Base-by-base conservation (phyloP, 2,329 filamentous ascomycete genomes). In the Ophiostoma australiae region DNA sequence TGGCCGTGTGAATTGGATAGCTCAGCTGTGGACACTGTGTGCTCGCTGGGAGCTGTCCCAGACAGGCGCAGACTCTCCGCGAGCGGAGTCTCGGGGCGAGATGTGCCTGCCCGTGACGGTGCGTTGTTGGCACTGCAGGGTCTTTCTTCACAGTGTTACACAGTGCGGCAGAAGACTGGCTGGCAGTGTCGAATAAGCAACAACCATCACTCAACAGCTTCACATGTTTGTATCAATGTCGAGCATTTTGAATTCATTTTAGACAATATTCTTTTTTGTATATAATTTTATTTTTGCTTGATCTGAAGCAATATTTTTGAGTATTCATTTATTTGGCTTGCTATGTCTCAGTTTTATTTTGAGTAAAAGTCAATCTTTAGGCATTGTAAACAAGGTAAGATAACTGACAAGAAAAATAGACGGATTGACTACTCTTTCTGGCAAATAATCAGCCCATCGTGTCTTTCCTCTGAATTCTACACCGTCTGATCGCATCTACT, bases 81-180 rank as follows among this genome's bases (percentile, higher is more conserved):
- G 70, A 41, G 39, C 71, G 71, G 71, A 72, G 71, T 35, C 39
- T 72, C 71, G 71, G 71, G 70, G 68, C 37, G n/a, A 72, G 52
- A 63, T 68, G 71, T 41, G 31, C 68, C 63, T 63, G 44, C 52
- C 63, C 44, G 44, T 44, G n/a, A 23, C 3, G 44, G 31, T n/a
- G 27, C 20, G n/a, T 52, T n/a, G 31, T 55, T 27, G 52, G 10
- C 52, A 27, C 23, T 27, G 6, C 52, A 55, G 23, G 44, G 44
- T n/a, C 44, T n/a, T 31, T 0, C 0, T n/a, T 17, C 17, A 58
- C 23, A 58, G 52, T 58, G 52, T 13, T 10, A 2, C 27, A 58
- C 44, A 48, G 44, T 48, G 44, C 44, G 44, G 8, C n/a, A 48
- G 44, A 48, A 48, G 44, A 17, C 17, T 48, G 44, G 10, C 17